Conservation (phyloP, 2,329 filamentous ascomycete species). For the Fusarium napiforme region DNA sequence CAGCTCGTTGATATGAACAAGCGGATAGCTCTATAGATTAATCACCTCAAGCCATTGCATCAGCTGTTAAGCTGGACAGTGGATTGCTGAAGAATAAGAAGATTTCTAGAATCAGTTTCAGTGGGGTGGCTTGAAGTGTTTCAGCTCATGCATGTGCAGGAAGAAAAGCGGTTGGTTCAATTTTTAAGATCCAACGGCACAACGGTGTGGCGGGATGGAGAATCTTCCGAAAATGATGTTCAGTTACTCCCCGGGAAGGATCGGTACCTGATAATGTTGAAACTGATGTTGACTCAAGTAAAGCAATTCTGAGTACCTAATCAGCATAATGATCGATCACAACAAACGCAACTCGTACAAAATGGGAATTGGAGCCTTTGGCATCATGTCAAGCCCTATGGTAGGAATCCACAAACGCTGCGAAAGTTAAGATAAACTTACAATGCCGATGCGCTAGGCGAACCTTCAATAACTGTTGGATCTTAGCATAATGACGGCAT, state of each 20-base stretch:
- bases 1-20: neutral
- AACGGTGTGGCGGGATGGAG: conserved; percentile 36
- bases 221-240: conserved; percentile 39
- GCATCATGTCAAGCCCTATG: neutral
- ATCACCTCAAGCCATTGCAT: neutral
- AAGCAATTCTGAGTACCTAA: neutral
- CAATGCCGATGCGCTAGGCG: neutral
- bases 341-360: neutral
- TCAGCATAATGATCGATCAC: neutral
- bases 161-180: conserved; percentile 37
- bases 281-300: neutral
- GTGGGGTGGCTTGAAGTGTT: conserved; percentile 40
- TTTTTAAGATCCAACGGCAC: conserved; percentile 32
- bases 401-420: neutral
- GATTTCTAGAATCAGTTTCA: conserved; percentile 43
- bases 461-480: neutral
- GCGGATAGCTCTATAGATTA: conserved; percentile 3
- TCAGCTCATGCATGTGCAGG: conserved; percentile 35
- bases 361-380: neutral
- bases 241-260: neutral
- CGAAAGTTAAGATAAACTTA: neutral
- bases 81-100: conserved; percentile 39
- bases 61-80: conserved; percentile 28
- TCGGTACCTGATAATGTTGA: neutral
- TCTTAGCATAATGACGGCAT: conserved; percentile 36